These are phyloP conservation scores for Talinum fruticosum DNA, from an alignment of 148 eudicot species.

Conservation along the genomic window DNA sequence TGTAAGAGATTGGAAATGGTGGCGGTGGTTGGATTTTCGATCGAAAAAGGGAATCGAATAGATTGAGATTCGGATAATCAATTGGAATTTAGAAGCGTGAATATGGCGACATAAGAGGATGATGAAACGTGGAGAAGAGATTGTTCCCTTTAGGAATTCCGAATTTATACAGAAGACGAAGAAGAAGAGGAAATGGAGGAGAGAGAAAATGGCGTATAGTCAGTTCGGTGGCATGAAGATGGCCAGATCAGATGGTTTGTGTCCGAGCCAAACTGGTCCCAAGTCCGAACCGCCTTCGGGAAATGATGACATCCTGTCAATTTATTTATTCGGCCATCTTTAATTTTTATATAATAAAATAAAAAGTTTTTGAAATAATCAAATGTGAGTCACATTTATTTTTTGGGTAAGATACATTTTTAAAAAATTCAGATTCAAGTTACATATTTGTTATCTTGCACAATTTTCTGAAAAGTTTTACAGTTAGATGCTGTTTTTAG, in stretches of 20 bases:
- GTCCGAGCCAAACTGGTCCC: neutral
- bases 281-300: neutral
- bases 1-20: slow-evolving; percentile 20
- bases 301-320: slow-evolving; percentile 6
- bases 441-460: too few relatives aligned
- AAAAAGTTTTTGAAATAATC: too few relatives aligned
- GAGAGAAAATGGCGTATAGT: slow-evolving; percentile 3
- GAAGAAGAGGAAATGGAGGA: too few relatives aligned
- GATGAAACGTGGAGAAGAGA: slow-evolving; percentile 17
- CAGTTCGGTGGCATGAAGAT: neutral
- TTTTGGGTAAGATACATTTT: too few relatives aligned
- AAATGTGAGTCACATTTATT: too few relatives aligned
- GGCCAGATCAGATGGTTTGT: neutral
- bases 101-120: slow-evolving; percentile 19
- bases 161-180: neutral
- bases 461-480: too few relatives aligned
- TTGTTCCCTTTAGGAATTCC: neutral
- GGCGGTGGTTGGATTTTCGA: slow-evolving; percentile 2
- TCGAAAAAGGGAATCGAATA: neutral
- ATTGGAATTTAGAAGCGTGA: slow-evolving; percentile 22
- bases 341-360: too few relatives aligned
- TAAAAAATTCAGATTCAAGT: too few relatives aligned
- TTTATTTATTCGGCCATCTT: too few relatives aligned
- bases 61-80: slow-evolving; percentile 11
- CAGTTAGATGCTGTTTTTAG: too few relatives aligned